phyloP scores from a whole-genome alignment of 2,329 filamentous ascomycete genomes.

The Bipolaris bicolor region DNA sequence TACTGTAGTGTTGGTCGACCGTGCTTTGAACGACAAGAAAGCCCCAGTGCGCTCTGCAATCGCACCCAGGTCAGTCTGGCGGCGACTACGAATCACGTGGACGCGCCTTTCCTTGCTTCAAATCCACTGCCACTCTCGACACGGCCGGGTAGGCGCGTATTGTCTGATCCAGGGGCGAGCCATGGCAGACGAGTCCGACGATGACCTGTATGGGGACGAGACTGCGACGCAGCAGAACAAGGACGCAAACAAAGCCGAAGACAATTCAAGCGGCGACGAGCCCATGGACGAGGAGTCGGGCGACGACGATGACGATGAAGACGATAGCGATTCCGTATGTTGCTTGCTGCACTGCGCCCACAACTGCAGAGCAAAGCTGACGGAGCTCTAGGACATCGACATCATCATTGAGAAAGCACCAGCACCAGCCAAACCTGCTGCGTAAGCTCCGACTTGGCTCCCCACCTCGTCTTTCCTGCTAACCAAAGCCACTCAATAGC shows the following conservation, averaged over 20 bases:
- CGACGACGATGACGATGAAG: conserved; percentile 54
- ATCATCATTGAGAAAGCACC: conserved; percentile 59
- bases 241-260: conserved; percentile 34
- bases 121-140: neutral
- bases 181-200: conserved; percentile 61
- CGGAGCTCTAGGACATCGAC: conserved; percentile 55
- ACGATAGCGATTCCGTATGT: conserved; percentile 52
- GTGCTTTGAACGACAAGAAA: conserved; percentile 7
- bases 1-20: too few relatives aligned
- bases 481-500: conserved; percentile 23
- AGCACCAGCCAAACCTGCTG: conserved; percentile 46
- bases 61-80: neutral
- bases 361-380: conserved; percentile 24
- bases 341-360: conserved; percentile 12
- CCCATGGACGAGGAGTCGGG: conserved; percentile 55
- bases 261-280: conserved; percentile 49
- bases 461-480: conserved; percentile 8
- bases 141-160: neutral
- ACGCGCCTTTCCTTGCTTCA: neutral
- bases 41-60: conserved; percentile 11
- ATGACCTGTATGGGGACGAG: conserved; percentile 57
- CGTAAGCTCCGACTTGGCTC: conserved; percentile 26
- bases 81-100: neutral
- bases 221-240: conserved; percentile 30
- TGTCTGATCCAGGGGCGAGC: conserved; percentile 1